phyloP scores from a whole-genome alignment of 148 eudicot species.

The Silene conica region DNA sequence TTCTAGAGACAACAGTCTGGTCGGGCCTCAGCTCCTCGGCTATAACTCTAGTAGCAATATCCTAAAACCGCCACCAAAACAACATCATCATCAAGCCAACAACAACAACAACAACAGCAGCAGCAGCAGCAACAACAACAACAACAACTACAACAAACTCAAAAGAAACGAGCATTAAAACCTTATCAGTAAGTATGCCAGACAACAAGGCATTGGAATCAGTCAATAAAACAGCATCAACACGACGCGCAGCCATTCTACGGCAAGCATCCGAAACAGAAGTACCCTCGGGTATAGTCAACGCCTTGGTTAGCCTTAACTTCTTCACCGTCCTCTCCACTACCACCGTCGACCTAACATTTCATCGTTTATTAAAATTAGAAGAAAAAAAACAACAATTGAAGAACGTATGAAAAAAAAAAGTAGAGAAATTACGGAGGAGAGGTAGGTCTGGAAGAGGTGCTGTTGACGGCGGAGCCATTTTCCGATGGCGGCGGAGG shows the following conservation, averaged over 20 bases:
- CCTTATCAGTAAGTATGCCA: conserved; percentile 94
- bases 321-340: conserved; percentile 98
- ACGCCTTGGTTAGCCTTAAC: conserved; percentile 81
- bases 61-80: conserved; percentile 36
- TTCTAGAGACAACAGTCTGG: conserved; percentile 68
- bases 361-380: background rate
- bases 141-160: background rate
- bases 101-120: background rate
- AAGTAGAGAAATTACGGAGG: conserved; percentile 43
- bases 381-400: background rate
- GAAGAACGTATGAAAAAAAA: background rate
- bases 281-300: conserved; percentile 93
- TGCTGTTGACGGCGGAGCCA: conserved; percentile 26
- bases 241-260: conserved; percentile 89
- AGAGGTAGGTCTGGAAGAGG: conserved; percentile 53
- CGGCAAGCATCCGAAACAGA: conserved; percentile 89
- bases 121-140: background rate
- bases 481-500: conserved; percentile 48
- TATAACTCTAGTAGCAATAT: conserved; percentile 81
- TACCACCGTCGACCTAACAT: conserved; percentile 35
- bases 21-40: conserved; percentile 91
- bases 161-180: conserved; percentile 9
- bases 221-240: conserved; percentile 86
- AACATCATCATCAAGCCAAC: background rate
- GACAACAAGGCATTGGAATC: conserved; percentile 94